A percentile compares a stretch with the other conserved stretches of the same genome.
phyloP scores from a whole-genome alignment of 2,329 filamentous ascomycete genomes.

The Endothia cerciana region DNA sequence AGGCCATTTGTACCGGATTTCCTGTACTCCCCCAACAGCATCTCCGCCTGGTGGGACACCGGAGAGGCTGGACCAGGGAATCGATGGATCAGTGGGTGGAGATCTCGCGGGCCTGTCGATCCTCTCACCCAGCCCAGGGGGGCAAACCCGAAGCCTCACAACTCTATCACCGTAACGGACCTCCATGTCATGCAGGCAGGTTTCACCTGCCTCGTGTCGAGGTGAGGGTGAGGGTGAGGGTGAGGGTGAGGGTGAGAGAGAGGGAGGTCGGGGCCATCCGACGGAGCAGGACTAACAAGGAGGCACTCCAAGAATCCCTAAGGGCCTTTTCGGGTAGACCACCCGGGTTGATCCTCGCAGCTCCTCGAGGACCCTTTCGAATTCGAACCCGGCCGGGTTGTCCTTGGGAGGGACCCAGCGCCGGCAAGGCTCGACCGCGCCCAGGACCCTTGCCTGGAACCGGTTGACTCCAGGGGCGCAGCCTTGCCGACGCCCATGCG shows the following conservation, averaged over 20 bases:
- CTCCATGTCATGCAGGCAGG: neutral
- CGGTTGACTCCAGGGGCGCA: too few species aligned
- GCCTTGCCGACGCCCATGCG: too few species aligned
- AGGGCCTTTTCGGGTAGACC: neutral
- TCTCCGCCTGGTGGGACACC: constrained; percentile 9
- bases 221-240: neutral
- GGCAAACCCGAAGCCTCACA: too few species aligned
- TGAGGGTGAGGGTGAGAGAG: too few species aligned
- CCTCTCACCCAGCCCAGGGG: neutral
- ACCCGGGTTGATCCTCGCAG: constrained; percentile 4
- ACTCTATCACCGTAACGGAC: too few species aligned
- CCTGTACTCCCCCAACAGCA: neutral
- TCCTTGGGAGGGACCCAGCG: neutral
- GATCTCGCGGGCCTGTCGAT: constrained; percentile 6
- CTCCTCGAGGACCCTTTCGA: neutral
- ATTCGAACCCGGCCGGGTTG: neutral
- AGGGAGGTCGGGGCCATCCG: neutral
- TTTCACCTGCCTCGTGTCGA: constrained; percentile 8
- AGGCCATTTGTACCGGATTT: neutral
- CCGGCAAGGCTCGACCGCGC: neutral
- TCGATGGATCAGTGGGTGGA: neutral
- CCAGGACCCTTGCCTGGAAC: neutral
- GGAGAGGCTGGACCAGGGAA: constrained; percentile 6
- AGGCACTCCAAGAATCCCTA: too few species aligned
- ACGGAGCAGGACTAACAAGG: neutral